Evolutionary conservation across 208 protist genomes (phyloP), one percentile per base, ranked within the genome.

Genomic region (Trypanosoma congolense): DNA sequence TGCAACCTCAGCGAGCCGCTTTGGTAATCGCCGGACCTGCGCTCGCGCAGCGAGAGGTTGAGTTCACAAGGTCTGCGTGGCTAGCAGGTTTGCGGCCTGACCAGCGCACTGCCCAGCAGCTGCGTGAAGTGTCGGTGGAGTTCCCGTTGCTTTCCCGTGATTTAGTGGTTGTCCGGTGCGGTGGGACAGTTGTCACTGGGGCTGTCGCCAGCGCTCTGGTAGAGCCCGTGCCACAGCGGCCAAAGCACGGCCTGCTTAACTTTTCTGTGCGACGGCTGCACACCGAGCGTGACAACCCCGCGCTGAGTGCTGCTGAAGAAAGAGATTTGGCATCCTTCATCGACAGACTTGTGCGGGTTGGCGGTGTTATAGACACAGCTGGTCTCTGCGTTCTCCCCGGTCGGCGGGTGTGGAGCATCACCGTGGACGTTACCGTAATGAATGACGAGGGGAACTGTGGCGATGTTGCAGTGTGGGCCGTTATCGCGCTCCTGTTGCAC

Each of bases 161-260:
- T 42, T 48, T 80, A 19, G 72, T 72, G n/a, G 74, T 93, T 47
- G 90, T 98, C 40, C 73, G 70, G 35, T 76, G 92, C 22, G 97
- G 97, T 12, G 79, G 79, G 29, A 97, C 96, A 4, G 72, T 83
- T 29, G 92, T 93, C 1, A 76, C 81, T 4, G 90, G 82, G 10
- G 66, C 66, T 36, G 81, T 97, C 26, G 61, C 62, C 3, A 95
- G 78, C 56, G 84, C 94, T 47, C 65, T 98, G n/a, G 90, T 98
- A 5, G 93, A 97, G 75, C 97, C 97, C 21, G 77, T 65, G 28
- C 66, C 80, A n/a, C 88, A 95, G 36, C 79, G 92, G 19, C 96
- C 96, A 12, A 96, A 87, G 62, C 96, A 99, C 62, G 97, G 97
- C 16, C 95, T 98, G 63, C 84, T 98, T 45, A 48, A 86, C 21